Evolutionary conservation across 83 land plant genomes (phyloP).

Genomic region (Isoetes engelmannii): DNA sequence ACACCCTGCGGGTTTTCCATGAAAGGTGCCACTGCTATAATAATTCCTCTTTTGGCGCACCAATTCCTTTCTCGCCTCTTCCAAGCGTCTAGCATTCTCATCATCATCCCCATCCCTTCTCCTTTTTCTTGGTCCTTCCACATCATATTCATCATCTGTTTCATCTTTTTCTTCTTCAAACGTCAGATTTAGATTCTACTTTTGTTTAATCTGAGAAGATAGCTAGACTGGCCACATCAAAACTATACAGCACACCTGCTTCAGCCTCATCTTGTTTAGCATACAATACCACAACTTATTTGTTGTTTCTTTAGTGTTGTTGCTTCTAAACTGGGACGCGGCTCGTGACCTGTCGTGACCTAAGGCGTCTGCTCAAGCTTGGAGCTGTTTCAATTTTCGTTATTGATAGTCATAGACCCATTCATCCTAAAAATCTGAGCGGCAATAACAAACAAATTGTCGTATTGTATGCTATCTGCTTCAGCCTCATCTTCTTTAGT

Average conservation of each 20-base stretch:
- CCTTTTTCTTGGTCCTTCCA: constrained; percentile 20
- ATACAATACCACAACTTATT: constrained; percentile 68
- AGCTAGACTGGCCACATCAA: constrained; percentile 56
- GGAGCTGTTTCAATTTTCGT: constrained; percentile 27
- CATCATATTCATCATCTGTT: constrained; percentile 32
- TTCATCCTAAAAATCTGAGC: constrained; percentile 78
- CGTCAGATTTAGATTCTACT: constrained; percentile 10
- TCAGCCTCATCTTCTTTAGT: too few species aligned
- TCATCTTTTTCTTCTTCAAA: constrained; percentile 17
- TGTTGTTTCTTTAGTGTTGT: too few species aligned
- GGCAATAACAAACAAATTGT: constrained; percentile 32
- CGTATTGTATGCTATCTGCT: too few species aligned
- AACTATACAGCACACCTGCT: constrained; percentile 68
- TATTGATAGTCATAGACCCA: constrained; percentile 89
- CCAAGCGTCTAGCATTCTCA: constrained; percentile 31
- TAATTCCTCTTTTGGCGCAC: constrained; percentile 50
- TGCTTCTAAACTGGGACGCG: neutral
- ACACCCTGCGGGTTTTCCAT: constrained; percentile 85
- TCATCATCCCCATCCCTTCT: constrained; percentile 3
- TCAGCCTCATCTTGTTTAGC: constrained; percentile 73
- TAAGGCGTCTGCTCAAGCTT: constrained; percentile 26
- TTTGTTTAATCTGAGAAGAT: constrained; percentile 37
- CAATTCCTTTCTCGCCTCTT: constrained; percentile 18
- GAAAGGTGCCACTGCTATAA: constrained; percentile 71
- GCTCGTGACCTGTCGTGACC: constrained; percentile 21